Conservation (phyloP, 1,139 yeast species). For the Nakaseomyces kungkrabaensis region DNA sequence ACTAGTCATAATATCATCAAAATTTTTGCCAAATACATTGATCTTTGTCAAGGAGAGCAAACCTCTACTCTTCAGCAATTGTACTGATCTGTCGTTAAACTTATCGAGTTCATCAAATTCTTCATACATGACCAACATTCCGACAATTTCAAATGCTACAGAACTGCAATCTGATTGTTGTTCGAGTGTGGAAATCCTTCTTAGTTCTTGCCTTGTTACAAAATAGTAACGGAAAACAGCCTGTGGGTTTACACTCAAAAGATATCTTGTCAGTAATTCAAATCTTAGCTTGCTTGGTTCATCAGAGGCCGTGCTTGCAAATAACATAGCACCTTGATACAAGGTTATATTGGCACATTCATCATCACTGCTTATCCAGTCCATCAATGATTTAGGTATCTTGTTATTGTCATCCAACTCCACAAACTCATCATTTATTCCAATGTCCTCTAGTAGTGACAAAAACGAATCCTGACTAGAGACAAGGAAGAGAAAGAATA, state of each 20-base stretch:
- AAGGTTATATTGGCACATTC: slow-evolving; percentile 39
- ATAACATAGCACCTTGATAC: slow-evolving; percentile 45
- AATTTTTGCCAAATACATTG: slow-evolving; percentile 16
- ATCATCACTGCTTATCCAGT: slow-evolving; percentile 37
- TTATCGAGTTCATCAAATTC: slow-evolving; percentile 24
- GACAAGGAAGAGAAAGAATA: slow-evolving; percentile 47
- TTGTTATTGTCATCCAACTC: slow-evolving; percentile 32
- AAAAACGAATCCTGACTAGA: slow-evolving; percentile 42
- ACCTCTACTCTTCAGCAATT: slow-evolving; percentile 22
- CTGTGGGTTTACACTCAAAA: slow-evolving; percentile 33
- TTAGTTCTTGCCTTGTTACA: slow-evolving; percentile 36
- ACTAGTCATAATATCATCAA: slow-evolving; percentile 9
- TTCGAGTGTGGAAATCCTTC: slow-evolving; percentile 29
- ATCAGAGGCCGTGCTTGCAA: slow-evolving; percentile 41
- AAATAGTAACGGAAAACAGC: slow-evolving; percentile 38
- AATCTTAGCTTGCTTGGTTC: slow-evolving; percentile 47
- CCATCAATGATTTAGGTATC: slow-evolving; percentile 41
- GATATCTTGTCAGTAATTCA: slow-evolving; percentile 38
- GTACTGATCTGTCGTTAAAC: slow-evolving; percentile 19
- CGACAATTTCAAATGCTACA: slow-evolving; percentile 29
- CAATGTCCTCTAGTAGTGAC: slow-evolving; percentile 38
- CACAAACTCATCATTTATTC: slow-evolving; percentile 31
- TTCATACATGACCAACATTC: slow-evolving; percentile 25
- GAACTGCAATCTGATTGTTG: slow-evolving; percentile 22
- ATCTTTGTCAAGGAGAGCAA: slow-evolving; percentile 29